Percentiles rank a stretch among this genome's conserved stretches.
These are phyloP conservation scores for Lojkania enalia DNA, from an alignment of 2,329 filamentous ascomycete genomes.

Conservation along the genomic window DNA sequence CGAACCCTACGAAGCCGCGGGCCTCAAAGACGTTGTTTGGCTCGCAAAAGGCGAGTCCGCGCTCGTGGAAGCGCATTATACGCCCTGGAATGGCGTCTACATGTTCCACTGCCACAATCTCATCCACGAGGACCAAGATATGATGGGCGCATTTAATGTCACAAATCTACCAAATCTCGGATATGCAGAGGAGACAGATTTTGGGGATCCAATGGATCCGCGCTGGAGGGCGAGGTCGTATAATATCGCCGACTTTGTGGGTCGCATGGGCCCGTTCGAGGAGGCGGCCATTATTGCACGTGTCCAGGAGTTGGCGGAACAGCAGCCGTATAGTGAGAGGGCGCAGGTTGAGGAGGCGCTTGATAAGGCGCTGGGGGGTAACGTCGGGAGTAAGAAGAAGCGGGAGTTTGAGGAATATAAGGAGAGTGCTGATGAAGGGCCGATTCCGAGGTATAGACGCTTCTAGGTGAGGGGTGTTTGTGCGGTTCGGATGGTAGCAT, in stretches of 20 bases:
- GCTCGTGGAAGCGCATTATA: conserved; percentile 36
- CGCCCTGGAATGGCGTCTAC: conserved; percentile 53
- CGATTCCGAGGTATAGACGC: conserved; percentile 10
- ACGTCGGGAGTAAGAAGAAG: not conserved
- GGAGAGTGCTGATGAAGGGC: conserved; percentile 1
- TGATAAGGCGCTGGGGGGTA: too few species aligned
- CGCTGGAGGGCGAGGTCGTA: conserved; percentile 25
- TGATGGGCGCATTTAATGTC: conserved; percentile 53
- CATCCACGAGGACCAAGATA: conserved; percentile 51
- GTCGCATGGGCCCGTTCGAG: conserved; percentile 20
- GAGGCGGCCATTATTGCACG: conserved; percentile 13
- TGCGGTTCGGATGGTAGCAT: too few species aligned
- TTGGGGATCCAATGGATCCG: conserved; percentile 36
- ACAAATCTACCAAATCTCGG: conserved; percentile 38
- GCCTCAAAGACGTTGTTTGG: conserved; percentile 61
- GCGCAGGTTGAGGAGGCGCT: conserved; percentile 24
- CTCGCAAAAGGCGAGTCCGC: conserved; percentile 54
- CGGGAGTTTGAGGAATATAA: not conserved
- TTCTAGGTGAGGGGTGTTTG: too few species aligned
- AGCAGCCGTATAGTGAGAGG: conserved; percentile 30
- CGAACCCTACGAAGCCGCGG: conserved; percentile 54
- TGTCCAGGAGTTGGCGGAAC: conserved; percentile 18
- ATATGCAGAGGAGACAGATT: conserved; percentile 39
- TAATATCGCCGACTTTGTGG: conserved; percentile 13
- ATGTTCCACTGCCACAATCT: conserved; percentile 55